Evolutionary conservation across 306 rosid genomes (phyloP).

Genomic region (Cucumis melo): DNA sequence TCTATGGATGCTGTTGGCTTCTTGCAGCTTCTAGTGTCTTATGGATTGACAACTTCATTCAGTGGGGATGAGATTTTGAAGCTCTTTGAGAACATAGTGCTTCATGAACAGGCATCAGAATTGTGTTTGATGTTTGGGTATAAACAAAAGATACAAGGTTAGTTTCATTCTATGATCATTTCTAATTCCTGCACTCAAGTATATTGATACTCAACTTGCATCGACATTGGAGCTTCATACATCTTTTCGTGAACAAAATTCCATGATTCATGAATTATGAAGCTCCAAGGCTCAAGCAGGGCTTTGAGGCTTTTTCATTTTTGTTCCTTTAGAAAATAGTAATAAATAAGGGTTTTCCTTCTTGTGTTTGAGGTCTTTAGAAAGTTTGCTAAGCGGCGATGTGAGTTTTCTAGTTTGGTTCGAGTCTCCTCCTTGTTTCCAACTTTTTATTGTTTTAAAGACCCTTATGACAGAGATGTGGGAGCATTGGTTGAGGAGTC

Average conservation of each 20-base stretch:
- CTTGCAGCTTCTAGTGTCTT: slow-evolving; percentile 29
- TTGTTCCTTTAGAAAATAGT: too few relatives aligned
- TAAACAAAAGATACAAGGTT: slow-evolving; percentile 33
- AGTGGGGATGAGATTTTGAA: slow-evolving; percentile 25
- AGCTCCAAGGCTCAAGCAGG: too few relatives aligned
- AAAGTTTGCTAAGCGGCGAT: too few relatives aligned
- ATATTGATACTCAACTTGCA: neutral
- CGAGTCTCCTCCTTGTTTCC: too few relatives aligned
- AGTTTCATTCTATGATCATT: slow-evolving; percentile 4
- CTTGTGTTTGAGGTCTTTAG: too few relatives aligned
- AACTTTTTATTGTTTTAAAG: too few relatives aligned
- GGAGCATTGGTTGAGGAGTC: too few relatives aligned
- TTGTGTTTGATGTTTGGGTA: slow-evolving; percentile 25
- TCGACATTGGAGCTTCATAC: neutral
- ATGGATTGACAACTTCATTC: slow-evolving; percentile 27
- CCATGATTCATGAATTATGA: neutral
- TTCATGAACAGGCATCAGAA: slow-evolving; percentile 26
- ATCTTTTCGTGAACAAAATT: neutral
- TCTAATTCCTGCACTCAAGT: neutral
- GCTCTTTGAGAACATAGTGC: slow-evolving; percentile 28
- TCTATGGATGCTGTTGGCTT: slow-evolving; percentile 32
- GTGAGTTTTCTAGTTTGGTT: too few relatives aligned
- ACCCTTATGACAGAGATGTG: too few relatives aligned
- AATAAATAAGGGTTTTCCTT: too few relatives aligned
- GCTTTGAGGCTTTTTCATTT: too few relatives aligned